Base-by-base conservation (phyloP, 352 stramenopile species). In the Nothophytophthora sp. region DNA sequence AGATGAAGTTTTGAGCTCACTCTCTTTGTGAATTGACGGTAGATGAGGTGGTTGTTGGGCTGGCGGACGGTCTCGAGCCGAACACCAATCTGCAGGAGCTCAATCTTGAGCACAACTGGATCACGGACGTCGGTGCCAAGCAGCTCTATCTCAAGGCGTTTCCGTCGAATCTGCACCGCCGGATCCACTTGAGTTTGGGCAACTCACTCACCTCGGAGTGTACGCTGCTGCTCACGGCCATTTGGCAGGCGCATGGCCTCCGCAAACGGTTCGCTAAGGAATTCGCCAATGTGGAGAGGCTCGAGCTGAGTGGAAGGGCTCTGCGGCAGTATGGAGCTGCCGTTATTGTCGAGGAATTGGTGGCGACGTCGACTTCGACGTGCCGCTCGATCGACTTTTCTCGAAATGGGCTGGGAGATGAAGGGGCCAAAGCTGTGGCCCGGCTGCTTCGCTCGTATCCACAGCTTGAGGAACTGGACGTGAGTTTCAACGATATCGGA, bases 401-500 rank as follows among this genome's bases (percentile, higher is more conserved):
- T 9, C 53, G 65, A 40, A 89, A 89, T 36, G 45, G 45, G 13
- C 60, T 89, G 8, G 76, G 77, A 5, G 74, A 89, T 27, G 74
- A 87, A 47, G 76, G 81, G 12, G 81, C 76, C 15, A 25, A 65
- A 4, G 60, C 66, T 16, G 57, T 87, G 16, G 76, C 76, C 1
- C 56, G 47, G 32, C 42, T 88, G 2, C 38, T 92, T 4, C 34
- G 50, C 4, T 19, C 41, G 0, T 81, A 80, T 36, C 18, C 58
- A 2, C 50, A 13, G 1, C 54, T 92, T 3, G 55, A 63, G 23
- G 67, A 70, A 8, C 53, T 92, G 6, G 71, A 90, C 30, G n/a
- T 92, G 19, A 88, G 81, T 50, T 81, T 84, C 50, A 92, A 92
- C 46, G 73, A 80, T 44, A 88, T 92, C 50, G 73, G 76, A 1